Conservation (phyloP, 2,329 filamentous ascomycete species). For the Ophiostoma fasciatum region DNA sequence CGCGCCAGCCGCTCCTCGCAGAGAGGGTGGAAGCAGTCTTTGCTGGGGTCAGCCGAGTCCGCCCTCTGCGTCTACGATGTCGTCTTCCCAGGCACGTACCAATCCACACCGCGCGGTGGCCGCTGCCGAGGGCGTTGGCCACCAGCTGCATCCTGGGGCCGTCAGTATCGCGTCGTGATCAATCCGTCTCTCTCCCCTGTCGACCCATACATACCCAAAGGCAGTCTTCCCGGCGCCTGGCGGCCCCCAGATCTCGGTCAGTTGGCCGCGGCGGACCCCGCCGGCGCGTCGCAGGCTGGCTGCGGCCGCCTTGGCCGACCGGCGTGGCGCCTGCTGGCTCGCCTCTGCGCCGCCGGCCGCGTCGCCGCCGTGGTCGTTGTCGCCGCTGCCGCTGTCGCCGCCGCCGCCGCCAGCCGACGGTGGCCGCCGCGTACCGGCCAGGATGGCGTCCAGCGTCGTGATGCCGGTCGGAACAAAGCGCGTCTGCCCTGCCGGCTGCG, state of each 20-base stretch:
- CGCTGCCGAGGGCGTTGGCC: slow-evolving; percentile 44
- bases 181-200: no score
- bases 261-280: slow-evolving; percentile 59
- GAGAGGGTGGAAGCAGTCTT: slow-evolving; percentile 34
- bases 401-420: neutral
- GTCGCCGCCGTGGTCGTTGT: neutral
- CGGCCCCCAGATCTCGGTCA: slow-evolving; percentile 80
- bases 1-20: slow-evolving; percentile 22
- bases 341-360: neutral
- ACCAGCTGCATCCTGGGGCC: slow-evolving; percentile 42
- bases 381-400: neutral
- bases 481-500: no score
- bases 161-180: no score
- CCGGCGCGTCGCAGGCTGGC: slow-evolving; percentile 17
- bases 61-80: no score
- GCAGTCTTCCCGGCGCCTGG: slow-evolving; percentile 76
- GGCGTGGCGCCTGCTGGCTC: neutral
- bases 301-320: neutral
- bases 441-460: slow-evolving; percentile 31
- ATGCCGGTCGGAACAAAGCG: slow-evolving; percentile 43
- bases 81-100: slow-evolving; percentile 35
- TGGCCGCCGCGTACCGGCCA: slow-evolving; percentile 20
- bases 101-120: slow-evolving; percentile 63
- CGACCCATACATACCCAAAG: slow-evolving; percentile 65
- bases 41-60: neutral